A percentile compares a stretch with the other conserved stretches of the same genome.
Conservation (phyloP, 1,139 yeast species). For the Yamadazyma triangularis region DNA sequence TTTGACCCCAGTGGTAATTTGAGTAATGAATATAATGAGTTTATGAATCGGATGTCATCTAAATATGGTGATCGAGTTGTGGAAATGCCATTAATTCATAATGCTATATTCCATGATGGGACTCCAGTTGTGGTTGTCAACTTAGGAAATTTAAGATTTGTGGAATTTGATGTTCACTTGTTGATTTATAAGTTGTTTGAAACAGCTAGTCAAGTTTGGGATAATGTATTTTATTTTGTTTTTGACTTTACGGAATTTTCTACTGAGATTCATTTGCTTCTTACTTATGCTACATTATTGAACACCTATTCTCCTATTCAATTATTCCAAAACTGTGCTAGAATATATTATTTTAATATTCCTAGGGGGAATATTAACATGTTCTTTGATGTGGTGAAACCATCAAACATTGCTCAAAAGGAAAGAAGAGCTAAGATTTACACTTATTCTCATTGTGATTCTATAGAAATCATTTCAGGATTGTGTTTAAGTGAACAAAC, state of each 20-base stretch:
- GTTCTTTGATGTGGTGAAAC: constrained; percentile 11
- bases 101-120: constrained; percentile 68
- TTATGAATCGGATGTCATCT: constrained; percentile 65
- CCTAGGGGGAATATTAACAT: constrained; percentile 34
- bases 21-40: constrained; percentile 54
- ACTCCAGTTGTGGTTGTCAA: constrained; percentile 62
- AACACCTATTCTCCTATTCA: constrained; percentile 44
- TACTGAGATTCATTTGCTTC: constrained; percentile 20
- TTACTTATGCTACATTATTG: constrained; percentile 24
- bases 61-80: constrained; percentile 47
- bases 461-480: constrained; percentile 42
- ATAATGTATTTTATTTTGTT: constrained; percentile 56
- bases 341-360: constrained; percentile 59
- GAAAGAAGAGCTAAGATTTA: constrained; percentile 21
- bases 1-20: constrained; percentile 33
- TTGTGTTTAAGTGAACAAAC: constrained; percentile 46
- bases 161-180: constrained; percentile 50
- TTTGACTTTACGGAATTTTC: constrained; percentile 67
- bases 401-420: constrained; percentile 11
- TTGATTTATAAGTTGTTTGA: constrained; percentile 63
- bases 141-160: constrained; percentile 35
- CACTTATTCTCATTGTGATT: constrained; percentile 45
- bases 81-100: constrained; percentile 48
- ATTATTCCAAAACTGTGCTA: constrained; percentile 50
- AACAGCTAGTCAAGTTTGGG: constrained; percentile 71